phyloP scores from a whole-genome alignment of 805 yeast genomes.

The Henningerozyma blattae region DNA sequence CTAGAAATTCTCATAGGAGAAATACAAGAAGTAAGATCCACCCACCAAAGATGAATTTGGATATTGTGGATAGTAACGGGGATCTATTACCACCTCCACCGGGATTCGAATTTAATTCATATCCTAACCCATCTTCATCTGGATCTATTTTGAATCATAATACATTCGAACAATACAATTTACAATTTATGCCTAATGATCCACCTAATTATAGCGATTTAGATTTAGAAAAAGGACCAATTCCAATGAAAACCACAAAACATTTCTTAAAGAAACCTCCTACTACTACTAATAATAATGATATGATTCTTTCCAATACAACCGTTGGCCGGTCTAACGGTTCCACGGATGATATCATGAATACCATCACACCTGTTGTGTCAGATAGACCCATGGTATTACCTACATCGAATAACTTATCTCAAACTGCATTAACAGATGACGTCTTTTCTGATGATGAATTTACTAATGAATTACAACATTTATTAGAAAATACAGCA shows the following conservation, averaged over 20 bases:
- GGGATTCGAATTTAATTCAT: slow-evolving; percentile 24
- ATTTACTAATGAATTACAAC: slow-evolving; percentile 1
- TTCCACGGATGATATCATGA: too few relatives aligned
- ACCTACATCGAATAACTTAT: too few relatives aligned
- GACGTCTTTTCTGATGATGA: slow-evolving; percentile 1
- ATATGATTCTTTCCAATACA: too few relatives aligned
- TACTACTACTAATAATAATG: not conserved
- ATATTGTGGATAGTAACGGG: slow-evolving; percentile 13
- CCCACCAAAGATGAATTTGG: slow-evolving; percentile 2
- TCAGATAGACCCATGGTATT: too few relatives aligned
- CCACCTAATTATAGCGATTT: slow-evolving; percentile 29
- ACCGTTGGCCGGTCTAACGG: too few relatives aligned
- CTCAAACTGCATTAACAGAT: too few relatives aligned
- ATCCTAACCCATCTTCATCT: slow-evolving; percentile 6
- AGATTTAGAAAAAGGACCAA: slow-evolving; percentile 3
- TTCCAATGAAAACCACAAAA: slow-evolving; percentile 1
- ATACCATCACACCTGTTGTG: too few relatives aligned
- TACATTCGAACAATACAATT: slow-evolving; percentile 22
- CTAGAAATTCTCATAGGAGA: too few relatives aligned
- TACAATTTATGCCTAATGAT: slow-evolving; percentile 25
- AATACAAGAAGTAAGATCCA: too few relatives aligned
- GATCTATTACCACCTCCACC: slow-evolving; percentile 27
- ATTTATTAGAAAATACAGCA: not conserved
- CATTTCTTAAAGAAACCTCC: not conserved
- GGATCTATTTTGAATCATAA: not conserved